These are phyloP conservation scores for Globomyces pollinis-pini DNA, from an alignment of 192 early-diverging fungal species.

Conservation along the genomic window DNA sequence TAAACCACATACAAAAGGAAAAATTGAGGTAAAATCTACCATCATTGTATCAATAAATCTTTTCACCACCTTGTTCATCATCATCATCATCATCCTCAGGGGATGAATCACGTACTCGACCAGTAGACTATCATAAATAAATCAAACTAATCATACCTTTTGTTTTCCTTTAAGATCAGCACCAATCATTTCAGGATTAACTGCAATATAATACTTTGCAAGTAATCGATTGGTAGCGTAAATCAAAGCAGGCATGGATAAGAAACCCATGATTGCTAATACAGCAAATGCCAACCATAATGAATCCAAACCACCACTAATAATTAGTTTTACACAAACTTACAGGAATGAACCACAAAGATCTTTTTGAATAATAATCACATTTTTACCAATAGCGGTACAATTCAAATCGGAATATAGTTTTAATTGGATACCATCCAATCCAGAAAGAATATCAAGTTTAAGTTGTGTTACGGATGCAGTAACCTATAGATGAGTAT, in stretches of 20 bases:
- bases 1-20: too few species aligned
- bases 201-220: background rate
- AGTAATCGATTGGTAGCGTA: background rate
- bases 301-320: background rate
- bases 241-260: background rate
- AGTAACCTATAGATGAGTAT: background rate
- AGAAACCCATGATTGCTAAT: background rate
- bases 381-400: background rate
- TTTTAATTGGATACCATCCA: background rate
- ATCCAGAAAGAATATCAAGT: background rate
- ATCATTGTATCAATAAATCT: too few species aligned
- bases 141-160: background rate
- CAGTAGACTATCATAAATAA: background rate
- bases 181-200: background rate
- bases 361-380: background rate
- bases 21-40: too few species aligned
- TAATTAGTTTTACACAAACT: background rate
- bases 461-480: background rate
- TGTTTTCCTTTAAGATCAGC: background rate
- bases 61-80: too few species aligned
- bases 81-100: too few species aligned
- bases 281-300: background rate
- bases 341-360: constrained; percentile 1
- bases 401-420: background rate
- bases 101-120: too few species aligned